Percentiles rank a stretch among this genome's conserved stretches.
Conservation (phyloP, 2,329 filamentous ascomycete species). For the Dactylonectria estremocensis region DNA sequence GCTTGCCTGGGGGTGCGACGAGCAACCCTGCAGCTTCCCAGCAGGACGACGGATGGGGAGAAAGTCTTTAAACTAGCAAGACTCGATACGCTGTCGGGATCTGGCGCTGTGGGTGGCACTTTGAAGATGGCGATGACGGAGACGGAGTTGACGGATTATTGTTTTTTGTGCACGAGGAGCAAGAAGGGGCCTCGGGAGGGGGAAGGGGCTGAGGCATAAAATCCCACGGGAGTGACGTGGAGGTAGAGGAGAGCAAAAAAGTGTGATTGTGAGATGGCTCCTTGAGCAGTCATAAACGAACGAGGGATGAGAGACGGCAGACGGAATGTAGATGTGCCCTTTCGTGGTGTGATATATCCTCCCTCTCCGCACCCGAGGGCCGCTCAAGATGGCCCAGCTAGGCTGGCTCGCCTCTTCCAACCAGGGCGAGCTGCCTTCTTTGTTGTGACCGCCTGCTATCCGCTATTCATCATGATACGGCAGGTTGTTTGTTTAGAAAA, state of each 20-base stretch:
- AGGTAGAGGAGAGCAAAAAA: neutral
- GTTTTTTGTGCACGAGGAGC: slow-evolving; percentile 11
- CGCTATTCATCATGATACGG: slow-evolving; percentile 31
- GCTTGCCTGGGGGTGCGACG: slow-evolving; percentile 16
- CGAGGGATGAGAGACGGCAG: slow-evolving; percentile 2
- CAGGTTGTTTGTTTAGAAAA: slow-evolving; percentile 47
- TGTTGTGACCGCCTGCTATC: slow-evolving; percentile 16
- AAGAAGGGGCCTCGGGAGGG: neutral
- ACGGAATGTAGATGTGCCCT: slow-evolving; percentile 14
- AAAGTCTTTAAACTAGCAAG: slow-evolving; percentile 2
- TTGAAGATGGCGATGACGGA: slow-evolving; percentile 11
- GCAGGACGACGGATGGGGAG: slow-evolving; percentile 10
- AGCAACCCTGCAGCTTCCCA: slow-evolving; percentile 9
- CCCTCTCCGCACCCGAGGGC: slow-evolving; percentile 19
- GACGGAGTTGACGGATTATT: slow-evolving; percentile 8
- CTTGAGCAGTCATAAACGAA: neutral
- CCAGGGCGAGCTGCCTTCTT: slow-evolving; percentile 15
- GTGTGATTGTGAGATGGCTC: slow-evolving; percentile 3
- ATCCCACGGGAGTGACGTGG: slow-evolving; percentile 7
- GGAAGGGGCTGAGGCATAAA: slow-evolving; percentile 4
- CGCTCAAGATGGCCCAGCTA: slow-evolving; percentile 12
- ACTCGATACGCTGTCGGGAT: slow-evolving; percentile 14
- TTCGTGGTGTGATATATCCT: slow-evolving; percentile 27
- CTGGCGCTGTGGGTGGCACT: slow-evolving; percentile 8
- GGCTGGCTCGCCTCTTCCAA: neutral